Evolutionary conservation across 176 grass and related monocot species (phyloP), one percentile per base, ranked within the genome.

Genomic region (Oryza nivara): DNA sequence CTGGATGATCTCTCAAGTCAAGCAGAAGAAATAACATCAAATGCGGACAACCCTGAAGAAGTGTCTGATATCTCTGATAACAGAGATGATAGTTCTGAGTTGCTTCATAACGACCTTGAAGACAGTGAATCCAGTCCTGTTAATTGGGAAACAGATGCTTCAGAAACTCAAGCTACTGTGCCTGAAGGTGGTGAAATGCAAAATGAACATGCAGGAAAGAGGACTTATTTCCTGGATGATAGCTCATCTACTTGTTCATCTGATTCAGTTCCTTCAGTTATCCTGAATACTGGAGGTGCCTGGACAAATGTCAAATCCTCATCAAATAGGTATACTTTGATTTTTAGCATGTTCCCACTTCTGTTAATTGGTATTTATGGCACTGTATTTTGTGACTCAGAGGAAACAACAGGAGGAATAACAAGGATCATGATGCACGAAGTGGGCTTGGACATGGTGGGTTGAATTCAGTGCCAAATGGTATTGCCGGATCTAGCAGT

Each of bases 201-300:
- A 86, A 93, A 90, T 88, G 88, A 88, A 14, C 86, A 96, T 80
- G 89, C 58, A 56, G 90, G 86, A 78, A 99, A 99, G 90, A 77
- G 72, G 79, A 82, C 74, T 72, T 85, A 80, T 73, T 63, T 86
- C 72, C 70, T 92, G 22, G 96, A 96, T 86, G 96, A 99, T 60
- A 96, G 93, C 78, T 92, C 96, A 44, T 99, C 91, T 7, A 94
- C 93, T 68, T 92, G 93, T 86, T 99, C 96, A 75, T 92, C 91
- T 47, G 96, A 99, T 44, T 96, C 91, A 0, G 84, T 92, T 80
- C 91, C 86, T 73, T 92, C 92, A 81, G 76, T 88, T 90, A 79
- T 86, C 25, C 67, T 92, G 76, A 92, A 80, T 67, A 72, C 74
- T 5, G 93, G 86, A 86, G 89, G 80, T 72, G 74, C 86, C 67